These are phyloP conservation scores for Eimeria acervulina DNA, from an alignment of 169 alveolate species.

Conservation along the genomic window DNA sequence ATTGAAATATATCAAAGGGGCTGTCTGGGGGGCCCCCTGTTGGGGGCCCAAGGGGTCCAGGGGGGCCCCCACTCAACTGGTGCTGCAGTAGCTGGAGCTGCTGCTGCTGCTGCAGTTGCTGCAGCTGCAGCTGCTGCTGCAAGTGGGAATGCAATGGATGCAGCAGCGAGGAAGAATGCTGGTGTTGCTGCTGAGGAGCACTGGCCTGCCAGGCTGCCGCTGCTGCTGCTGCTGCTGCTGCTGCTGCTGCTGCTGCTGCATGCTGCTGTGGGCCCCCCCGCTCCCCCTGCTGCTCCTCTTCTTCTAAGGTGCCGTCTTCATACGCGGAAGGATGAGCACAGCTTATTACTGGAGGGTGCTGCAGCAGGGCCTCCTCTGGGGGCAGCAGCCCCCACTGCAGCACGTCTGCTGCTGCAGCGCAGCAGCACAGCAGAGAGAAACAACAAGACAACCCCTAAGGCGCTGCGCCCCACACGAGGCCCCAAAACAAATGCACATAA, in stretches of 20 bases:
- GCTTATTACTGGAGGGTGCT: background rate
- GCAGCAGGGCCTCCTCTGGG: background rate
- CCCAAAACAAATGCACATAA: too few species aligned
- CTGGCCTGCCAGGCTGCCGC: background rate
- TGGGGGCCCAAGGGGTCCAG: background rate
- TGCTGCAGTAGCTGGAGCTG: slow-evolving; percentile 19
- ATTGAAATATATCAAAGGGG: too few species aligned
- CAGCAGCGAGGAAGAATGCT: background rate
- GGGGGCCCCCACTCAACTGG: background rate
- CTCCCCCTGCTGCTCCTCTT: background rate
- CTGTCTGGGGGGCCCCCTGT: too few species aligned
- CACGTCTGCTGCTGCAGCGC: background rate
- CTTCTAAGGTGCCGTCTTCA: background rate
- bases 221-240: too few species aligned
- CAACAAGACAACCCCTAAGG: background rate
- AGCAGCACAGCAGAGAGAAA: background rate
- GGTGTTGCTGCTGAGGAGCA: background rate
- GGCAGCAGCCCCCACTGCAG: background rate
- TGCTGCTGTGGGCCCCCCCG: background rate
- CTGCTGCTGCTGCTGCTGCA: background rate
- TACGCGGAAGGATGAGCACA: background rate
- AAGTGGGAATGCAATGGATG: background rate
- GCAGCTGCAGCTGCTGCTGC: slow-evolving; percentile 1
- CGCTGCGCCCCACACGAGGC: too few species aligned
- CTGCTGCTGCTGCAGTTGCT: slow-evolving; percentile 27